Evolutionary conservation across 2,329 filamentous ascomycete species (phyloP).

Genomic region (Plectosphaerella plurivora): DNA sequence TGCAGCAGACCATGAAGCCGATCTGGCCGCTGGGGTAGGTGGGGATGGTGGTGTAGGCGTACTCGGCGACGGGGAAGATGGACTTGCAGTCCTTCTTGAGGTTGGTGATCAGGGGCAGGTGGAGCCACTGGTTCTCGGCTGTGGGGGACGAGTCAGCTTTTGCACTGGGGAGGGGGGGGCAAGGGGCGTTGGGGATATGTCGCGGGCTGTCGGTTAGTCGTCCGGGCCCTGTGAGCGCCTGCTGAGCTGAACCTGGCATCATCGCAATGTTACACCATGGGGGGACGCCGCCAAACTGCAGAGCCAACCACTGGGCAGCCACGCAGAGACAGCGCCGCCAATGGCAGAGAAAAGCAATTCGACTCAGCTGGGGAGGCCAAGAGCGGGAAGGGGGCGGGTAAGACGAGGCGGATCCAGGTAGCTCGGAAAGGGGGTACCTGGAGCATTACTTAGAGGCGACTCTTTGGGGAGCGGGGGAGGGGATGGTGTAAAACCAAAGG

Average conservation of each 20-base stretch:
- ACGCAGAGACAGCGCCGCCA: background rate
- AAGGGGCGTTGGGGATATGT: no score
- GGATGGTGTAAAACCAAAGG: slow-evolving; percentile 43
- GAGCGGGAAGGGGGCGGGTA: background rate
- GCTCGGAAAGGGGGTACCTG: slow-evolving; percentile 3
- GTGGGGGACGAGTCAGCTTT: slow-evolving; percentile 2
- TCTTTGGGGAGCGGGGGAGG: background rate
- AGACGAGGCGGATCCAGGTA: background rate
- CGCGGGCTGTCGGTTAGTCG: no score
- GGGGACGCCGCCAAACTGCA: background rate
- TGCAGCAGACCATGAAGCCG: slow-evolving; percentile 99
- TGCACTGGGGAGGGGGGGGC: background rate
- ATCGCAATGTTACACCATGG: no score
- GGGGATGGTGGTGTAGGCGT: slow-evolving; percentile 98
- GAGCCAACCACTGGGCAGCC: background rate
- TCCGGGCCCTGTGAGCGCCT: no score
- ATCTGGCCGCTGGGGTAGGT: slow-evolving; percentile 99
- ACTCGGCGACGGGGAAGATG: slow-evolving; percentile 96
- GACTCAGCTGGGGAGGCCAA: background rate
- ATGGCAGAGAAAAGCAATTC: background rate
- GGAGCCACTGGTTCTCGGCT: slow-evolving; percentile 99
- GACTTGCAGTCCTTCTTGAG: slow-evolving; percentile 96
- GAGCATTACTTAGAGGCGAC: slow-evolving; percentile 2
- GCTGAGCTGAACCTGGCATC: no score
- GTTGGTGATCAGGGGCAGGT: slow-evolving; percentile 87